Evolutionary conservation across 352 stramenopile species (phyloP).

Genomic region (Pythium rishiriense): DNA sequence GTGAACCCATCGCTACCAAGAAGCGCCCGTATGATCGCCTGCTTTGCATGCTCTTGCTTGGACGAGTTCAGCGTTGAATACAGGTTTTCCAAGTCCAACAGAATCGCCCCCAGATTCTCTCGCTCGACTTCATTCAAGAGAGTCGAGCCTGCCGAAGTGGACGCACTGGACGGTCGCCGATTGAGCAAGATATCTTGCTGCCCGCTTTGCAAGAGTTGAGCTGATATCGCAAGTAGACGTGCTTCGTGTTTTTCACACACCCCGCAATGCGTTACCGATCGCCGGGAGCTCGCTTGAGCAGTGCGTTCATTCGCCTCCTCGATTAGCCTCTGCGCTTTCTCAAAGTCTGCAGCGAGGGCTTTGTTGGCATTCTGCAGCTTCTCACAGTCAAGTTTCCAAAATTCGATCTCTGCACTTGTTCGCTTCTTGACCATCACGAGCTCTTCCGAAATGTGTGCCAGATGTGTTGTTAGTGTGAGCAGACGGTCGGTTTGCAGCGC

Average conservation of each 20-base stretch:
- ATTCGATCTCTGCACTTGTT: slow-evolving; percentile 57
- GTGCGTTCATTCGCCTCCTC: slow-evolving; percentile 24
- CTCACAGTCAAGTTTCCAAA: slow-evolving; percentile 68
- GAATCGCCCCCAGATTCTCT: slow-evolving; percentile 33
- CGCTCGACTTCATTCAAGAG: slow-evolving; percentile 41
- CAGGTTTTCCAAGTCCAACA: slow-evolving; percentile 54
- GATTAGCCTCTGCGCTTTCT: slow-evolving; percentile 37
- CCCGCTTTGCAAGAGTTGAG: slow-evolving; percentile 30
- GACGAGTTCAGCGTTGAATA: slow-evolving; percentile 36
- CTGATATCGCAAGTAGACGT: slow-evolving; percentile 50
- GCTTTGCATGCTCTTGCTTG: slow-evolving; percentile 38
- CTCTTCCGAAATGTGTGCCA: slow-evolving; percentile 68
- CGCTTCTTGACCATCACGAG: slow-evolving; percentile 65
- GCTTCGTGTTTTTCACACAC: slow-evolving; percentile 60
- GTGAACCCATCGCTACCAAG: slow-evolving; percentile 6
- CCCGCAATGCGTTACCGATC: slow-evolving; percentile 24
- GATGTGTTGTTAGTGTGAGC: slow-evolving; percentile 62
- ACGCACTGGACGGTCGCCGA: neutral
- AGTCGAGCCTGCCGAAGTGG: neutral
- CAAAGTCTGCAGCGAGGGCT: slow-evolving; percentile 34
- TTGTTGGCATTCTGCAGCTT: slow-evolving; percentile 62
- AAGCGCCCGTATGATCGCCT: slow-evolving; percentile 25
- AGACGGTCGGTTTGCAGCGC: slow-evolving; percentile 60
- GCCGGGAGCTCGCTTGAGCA: neutral
- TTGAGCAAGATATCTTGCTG: neutral